Base-by-base conservation (phyloP, 441 rosid genomes). In the Populus tomentosa region DNA sequence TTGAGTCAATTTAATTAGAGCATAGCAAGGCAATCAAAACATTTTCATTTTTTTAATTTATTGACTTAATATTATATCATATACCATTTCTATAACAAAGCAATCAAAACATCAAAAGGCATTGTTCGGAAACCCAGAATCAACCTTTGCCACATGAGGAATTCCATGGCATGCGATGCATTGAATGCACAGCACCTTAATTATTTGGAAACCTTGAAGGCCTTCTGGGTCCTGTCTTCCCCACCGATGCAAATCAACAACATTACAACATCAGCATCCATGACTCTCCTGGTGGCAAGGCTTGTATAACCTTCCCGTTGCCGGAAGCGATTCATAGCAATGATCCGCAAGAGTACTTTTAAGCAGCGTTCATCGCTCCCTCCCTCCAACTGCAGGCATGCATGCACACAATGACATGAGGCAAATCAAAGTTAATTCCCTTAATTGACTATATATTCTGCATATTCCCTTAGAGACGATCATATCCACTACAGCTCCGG, bases 141-240 rank as follows among this genome's bases (percentile, higher is more conserved):
- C 40, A 36, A 36, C 40, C 40, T 36, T 1, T 36, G 40, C 40
- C 40, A 36, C 10, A 36, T 93, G 75, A 88, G 80, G 76, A 93
- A 89, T 77, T 95, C 98, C 90, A 95, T 93, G 69, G 93, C 36
- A 66, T 87, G 40, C 0, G 30, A 63, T 53, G 84, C 82, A 77
- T 85, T 86, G 69, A 88, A 88, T 67, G 94, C 98, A 23, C 62
- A 70, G 70, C 97, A 90, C 20, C 3, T 28, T 28, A 28, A 69
- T 73, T 0, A 95, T 91, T 40, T 67, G 79, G 82, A 95, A 89
- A 4, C 92, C 94, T 46, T 85, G 82, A 74, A 95, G 92, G 16
- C 98, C 81, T 87, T 87, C 76, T 82, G 79, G 1, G 97, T 92
- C 76, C 99, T 88, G 82, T 95, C 98, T 87, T 95, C 92, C 64